Evolutionary conservation across 2,329 filamentous ascomycete species (phyloP).

Genomic region (Plenodomus tracheiphilus): DNA sequence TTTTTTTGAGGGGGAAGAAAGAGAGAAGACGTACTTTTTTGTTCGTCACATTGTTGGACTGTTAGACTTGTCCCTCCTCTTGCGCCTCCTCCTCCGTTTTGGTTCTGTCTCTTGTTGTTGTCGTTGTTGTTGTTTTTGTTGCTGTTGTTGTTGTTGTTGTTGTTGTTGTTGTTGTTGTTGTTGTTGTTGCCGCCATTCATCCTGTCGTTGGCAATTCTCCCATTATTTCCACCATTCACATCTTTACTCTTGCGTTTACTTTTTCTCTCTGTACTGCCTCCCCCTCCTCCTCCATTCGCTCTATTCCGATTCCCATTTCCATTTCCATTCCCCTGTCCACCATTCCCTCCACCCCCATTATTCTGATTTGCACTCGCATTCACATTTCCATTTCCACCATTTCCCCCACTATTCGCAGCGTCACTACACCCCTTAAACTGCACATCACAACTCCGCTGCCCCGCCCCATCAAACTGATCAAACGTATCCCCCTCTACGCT

Average conservation of each 20-base stretch:
- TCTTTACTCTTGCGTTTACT: no score
- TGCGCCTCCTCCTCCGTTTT: slow-evolving; percentile 9
- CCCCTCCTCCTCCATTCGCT: no score
- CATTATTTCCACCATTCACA: background rate
- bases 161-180: background rate
- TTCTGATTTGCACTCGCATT: no score
- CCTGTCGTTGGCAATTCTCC: slow-evolving; percentile 1
- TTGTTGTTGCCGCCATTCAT: slow-evolving; percentile 3
- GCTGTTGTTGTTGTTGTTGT: slow-evolving; percentile 4
- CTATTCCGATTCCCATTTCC: no score
- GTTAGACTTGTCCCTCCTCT: no score
- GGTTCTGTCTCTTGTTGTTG: slow-evolving; percentile 9
- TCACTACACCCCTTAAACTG: slow-evolving; percentile 63
- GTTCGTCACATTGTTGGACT: slow-evolving; percentile 25
- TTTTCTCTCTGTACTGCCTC: no score
- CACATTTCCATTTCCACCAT: background rate
- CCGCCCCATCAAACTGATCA: slow-evolving; percentile 58
- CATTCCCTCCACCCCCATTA: background rate
- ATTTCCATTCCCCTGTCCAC: background rate
- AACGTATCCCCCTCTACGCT: slow-evolving; percentile 49
- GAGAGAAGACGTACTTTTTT: slow-evolving; percentile 20
- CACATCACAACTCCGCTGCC: slow-evolving; percentile 64
- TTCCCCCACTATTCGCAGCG: slow-evolving; percentile 37
- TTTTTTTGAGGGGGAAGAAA: background rate
- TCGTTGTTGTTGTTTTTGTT: slow-evolving; percentile 5